Conservation (phyloP, 495 filamentous ascomycete species). For the Hypoxylon crocopeplum region DNA sequence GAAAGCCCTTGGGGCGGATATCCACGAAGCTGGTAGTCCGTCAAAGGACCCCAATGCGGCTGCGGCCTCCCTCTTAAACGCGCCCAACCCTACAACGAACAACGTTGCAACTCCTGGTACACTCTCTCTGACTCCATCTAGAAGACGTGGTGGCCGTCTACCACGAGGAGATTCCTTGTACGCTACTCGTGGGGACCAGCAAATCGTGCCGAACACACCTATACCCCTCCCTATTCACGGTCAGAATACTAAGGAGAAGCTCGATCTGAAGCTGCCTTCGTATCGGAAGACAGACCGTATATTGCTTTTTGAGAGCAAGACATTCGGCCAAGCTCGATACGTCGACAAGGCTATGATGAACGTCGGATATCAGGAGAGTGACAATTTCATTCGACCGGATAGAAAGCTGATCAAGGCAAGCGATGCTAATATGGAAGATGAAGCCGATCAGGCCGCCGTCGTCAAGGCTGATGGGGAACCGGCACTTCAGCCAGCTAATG, state of each 20-base stretch:
- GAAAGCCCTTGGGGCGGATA: constrained; percentile 32
- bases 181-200: constrained; percentile 52
- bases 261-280: constrained; percentile 65
- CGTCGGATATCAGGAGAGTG: constrained; percentile 93
- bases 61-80: constrained; percentile 35
- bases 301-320: constrained; percentile 62
- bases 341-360: constrained; percentile 93
- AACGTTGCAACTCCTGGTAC: constrained; percentile 24
- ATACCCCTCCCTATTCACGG: constrained; percentile 61
- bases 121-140: constrained; percentile 48
- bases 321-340: constrained; percentile 60
- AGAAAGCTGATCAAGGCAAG: constrained; percentile 75
- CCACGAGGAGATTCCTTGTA: constrained; percentile 58
- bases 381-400: constrained; percentile 80
- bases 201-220: constrained; percentile 49
- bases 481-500: constrained; percentile 42
- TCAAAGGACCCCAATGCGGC: constrained; percentile 46
- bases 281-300: constrained; percentile 64
- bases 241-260: constrained; percentile 62
- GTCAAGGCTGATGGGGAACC: constrained; percentile 67
- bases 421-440: constrained; percentile 82
- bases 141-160: constrained; percentile 55
- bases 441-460: constrained; percentile 70
- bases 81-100: constrained; percentile 30
- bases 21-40: constrained; percentile 47